Percentiles rank a stretch among this genome's conserved stretches.
These are phyloP conservation scores for Podospora fimiseda DNA, from an alignment of 495 filamentous ascomycete species.

Conservation along the genomic window DNA sequence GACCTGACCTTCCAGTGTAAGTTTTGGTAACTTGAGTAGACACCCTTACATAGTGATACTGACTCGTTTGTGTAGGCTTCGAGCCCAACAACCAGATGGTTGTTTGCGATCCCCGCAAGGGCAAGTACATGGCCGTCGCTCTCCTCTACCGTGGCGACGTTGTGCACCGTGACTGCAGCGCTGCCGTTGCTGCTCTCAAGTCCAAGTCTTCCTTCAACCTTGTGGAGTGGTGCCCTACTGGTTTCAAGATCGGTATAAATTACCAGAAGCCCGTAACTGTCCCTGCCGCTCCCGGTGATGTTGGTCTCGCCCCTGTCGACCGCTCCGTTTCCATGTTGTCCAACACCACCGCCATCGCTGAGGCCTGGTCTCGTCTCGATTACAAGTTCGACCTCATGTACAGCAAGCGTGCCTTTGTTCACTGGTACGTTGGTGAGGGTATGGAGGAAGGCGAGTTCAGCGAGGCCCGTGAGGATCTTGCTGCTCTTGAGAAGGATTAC, in stretches of 20 bases:
- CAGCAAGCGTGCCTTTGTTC: slow-evolving; percentile 89
- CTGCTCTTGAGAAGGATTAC: slow-evolving; percentile 86
- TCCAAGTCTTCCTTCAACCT: slow-evolving; percentile 84
- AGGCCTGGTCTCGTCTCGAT: slow-evolving; percentile 83
- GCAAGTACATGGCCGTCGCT: slow-evolving; percentile 92
- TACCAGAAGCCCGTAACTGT: slow-evolving; percentile 80
- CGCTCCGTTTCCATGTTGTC: slow-evolving; percentile 85
- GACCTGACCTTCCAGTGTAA: slow-evolving; percentile 83
- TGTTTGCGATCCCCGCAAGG: slow-evolving; percentile 83
- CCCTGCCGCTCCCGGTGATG: slow-evolving; percentile 51
- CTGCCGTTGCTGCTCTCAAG: slow-evolving; percentile 75
- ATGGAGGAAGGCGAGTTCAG: slow-evolving; percentile 96
- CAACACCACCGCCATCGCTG: slow-evolving; percentile 87
- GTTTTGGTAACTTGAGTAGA: slow-evolving; percentile 14
- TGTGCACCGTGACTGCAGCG: slow-evolving; percentile 75
- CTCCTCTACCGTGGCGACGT: slow-evolving; percentile 87
- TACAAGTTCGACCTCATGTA: slow-evolving; percentile 98
- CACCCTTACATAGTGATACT: neutral
- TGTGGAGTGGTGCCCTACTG: slow-evolving; percentile 94
- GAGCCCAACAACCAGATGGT: slow-evolving; percentile 98
- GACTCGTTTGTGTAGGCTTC: slow-evolving; percentile 47
- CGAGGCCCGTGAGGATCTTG: slow-evolving; percentile 84
- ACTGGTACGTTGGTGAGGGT: slow-evolving; percentile 94
- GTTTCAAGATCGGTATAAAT: slow-evolving; percentile 93
- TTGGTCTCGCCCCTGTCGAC: slow-evolving; percentile 76